Base-by-base conservation (phyloP, 2,329 filamentous ascomycete species). In the Parasarocladium wereldwijsianum region DNA sequence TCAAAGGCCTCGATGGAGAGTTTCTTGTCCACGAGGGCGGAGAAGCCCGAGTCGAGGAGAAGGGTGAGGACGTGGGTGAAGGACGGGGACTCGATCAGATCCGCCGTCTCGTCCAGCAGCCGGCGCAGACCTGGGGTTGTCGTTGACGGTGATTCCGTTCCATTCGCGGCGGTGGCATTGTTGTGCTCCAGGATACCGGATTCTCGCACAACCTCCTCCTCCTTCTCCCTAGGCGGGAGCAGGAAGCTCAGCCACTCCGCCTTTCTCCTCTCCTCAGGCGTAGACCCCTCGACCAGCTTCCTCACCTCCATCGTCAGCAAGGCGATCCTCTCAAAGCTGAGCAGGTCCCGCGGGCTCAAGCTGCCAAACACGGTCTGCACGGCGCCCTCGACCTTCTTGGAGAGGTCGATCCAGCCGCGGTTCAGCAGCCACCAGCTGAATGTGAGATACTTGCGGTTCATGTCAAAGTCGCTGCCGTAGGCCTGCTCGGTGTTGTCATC, bases 361-460 rank as follows among this genome's bases (percentile, higher is more conserved):
- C 72, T 66, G n/a, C 84, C 83, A 52, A 94, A 96, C 15, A 87
- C 80, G 31, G 92, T 79, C 42, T 78, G 77, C 15, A 98, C 90
- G 4, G 85, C 85, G n/a, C 63, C 60, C 47, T 85, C 76, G 27
- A 98, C 86, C 38, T 76, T 79, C 33, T 73, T 64, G 66, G 85
- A 78, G 33, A 96, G 60, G 34, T 85, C 73, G 40, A 75, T 72
- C 76, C 85, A 96, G 24, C 90, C 90, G 40, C 74, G 73, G 55
- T 98, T 87, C 27, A 98, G 64, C 26, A 98, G 60, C 86, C 87
- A 98, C 90, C 90, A 98, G 55, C 84, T 93, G 51, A 96, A 93
- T 23, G 86, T 92, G 28, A 98, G 64, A 48, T 96, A 98, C 46
- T 82, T 81, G 42, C 86, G 70, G 54, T 98, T 98, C 19, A 85